Conservation (phyloP, 164 flowering plant genomes). For the Stephania japonica region DNA sequence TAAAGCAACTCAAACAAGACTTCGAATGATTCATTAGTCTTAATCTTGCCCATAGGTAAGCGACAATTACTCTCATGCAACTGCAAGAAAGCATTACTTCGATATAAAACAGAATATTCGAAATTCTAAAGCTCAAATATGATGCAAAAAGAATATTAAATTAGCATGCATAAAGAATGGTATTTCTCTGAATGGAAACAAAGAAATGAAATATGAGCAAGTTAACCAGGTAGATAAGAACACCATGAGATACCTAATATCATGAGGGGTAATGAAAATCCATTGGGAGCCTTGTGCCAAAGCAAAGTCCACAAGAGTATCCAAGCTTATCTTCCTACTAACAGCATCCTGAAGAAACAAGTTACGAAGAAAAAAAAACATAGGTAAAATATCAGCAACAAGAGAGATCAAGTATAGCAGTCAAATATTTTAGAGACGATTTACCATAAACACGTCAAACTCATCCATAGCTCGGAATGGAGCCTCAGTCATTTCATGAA, state of each 20-base stretch:
- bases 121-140: no score
- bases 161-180: no score
- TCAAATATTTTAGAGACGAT: constrained; percentile 4
- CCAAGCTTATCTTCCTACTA: constrained; percentile 91
- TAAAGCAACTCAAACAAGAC: no score
- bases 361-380: neutral
- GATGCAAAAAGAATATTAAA: no score
- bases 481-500: constrained; percentile 90
- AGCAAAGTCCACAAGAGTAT: constrained; percentile 85
- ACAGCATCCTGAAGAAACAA: constrained; percentile 78
- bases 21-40: no score
- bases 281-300: constrained; percentile 80
- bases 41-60: no score
- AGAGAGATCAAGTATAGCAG: neutral
- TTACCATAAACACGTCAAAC: constrained; percentile 98
- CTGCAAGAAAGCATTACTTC: no score
- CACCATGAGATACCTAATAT: constrained; percentile 54
- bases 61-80: no score
- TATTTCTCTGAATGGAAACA: no score
- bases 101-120: no score
- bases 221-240: neutral
- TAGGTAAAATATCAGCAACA: neutral
- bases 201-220: no score
- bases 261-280: constrained; percentile 98
- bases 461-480: constrained; percentile 99